Base-by-base conservation (phyloP, 2,329 filamentous ascomycete species). In the Beauveria sp. region DNA sequence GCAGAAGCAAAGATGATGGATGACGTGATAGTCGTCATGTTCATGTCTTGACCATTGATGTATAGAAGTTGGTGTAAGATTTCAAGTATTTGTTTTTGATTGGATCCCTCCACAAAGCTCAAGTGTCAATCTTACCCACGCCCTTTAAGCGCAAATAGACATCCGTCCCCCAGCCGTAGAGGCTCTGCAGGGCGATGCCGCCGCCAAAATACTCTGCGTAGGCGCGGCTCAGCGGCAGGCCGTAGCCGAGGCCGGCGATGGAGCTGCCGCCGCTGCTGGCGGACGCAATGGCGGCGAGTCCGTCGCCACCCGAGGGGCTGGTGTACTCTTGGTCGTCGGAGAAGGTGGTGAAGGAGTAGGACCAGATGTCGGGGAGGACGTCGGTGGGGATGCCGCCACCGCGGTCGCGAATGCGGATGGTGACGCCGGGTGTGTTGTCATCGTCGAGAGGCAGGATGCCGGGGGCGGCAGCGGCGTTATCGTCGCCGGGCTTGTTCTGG, bases 181-280 rank as follows among this genome's bases (percentile, higher is more conserved):
- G 75, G 71, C 91, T 97, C 80, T 99, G 93, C n/a, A 99, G 87
- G 5, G 87, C 87, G 62, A 99, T 94, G 3, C 92, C 92, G 0
- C 94, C 94, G 2, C 94, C 94, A 78, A 99, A 99, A 69, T 97
- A 99, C 77, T 99, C 93, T 0, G 94, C 94, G 70, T 99, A 99
- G 0, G 94, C 93, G 64, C 94, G 83, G 58, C 92, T 92, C 24
- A 99, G 76, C 1, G 94, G 94, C 64, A 99, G 72, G 0, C 94
- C 94, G 71, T 99, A 99, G 1, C 94, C 94, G 54, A 99, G 75
- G 0, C 94, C 94, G 0, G 94, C 94, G 63, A 99, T 96, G 50
- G 90, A 93, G 70, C 89, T 92, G 1, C 84, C 83, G 56, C 90
- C 89, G 0, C 84, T 85, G 59, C 86, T 88, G 34, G 86, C 85